Evolutionary conservation across 169 alveolate genomes (phyloP), one percentile per base, ranked within the genome.

Genomic region (Theileria annulata): DNA sequence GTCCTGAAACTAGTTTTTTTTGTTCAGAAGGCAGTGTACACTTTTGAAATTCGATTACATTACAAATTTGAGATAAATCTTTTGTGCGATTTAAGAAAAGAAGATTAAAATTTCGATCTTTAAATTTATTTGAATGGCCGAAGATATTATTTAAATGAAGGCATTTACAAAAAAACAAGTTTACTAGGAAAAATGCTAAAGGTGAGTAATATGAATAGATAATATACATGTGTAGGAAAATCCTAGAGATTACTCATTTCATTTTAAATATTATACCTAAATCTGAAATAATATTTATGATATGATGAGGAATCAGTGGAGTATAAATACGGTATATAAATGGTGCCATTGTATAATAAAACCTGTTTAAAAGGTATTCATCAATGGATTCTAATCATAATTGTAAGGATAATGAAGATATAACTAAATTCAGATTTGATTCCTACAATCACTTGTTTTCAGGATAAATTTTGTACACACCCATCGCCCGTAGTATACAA

Each of bases 141-240:
- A 21, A 54, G 63, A n/a, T 21, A 54, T n/a, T n/a, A n/a, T 54
- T 54, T n/a, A 21, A 12, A 6, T 6, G 30, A 54, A 54, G 27
- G 27, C 63, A 21, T 4, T n/a, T 21, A 54, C 63, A 54, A 54
- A 54, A n/a, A 17, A 54, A 17, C 27, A 54, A 17, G 10, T 54
- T 54, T 54, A 54, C 15, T 17, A 54, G 27, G 10, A 54, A 17
- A 21, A 54, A 21, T 17, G 30, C 9, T 5, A 54, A 21, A 54
- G 27, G 21, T 17, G 63, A 17, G 30, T 21, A n/a, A 17, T n/a
- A 21, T 54, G 63, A n/a, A 54, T 3, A 17, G 27, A 54, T 21
- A 54, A 54, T 21, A 54, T 54, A 54, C 63, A 54, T 54, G 63
- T 54, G 63, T 54, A 54, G 21, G 27, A 54, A 54, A 54, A 54